These are phyloP conservation scores for Mrakia blollopis DNA, from an alignment of 768 basidiomycete genomes.

Conservation along the genomic window DNA sequence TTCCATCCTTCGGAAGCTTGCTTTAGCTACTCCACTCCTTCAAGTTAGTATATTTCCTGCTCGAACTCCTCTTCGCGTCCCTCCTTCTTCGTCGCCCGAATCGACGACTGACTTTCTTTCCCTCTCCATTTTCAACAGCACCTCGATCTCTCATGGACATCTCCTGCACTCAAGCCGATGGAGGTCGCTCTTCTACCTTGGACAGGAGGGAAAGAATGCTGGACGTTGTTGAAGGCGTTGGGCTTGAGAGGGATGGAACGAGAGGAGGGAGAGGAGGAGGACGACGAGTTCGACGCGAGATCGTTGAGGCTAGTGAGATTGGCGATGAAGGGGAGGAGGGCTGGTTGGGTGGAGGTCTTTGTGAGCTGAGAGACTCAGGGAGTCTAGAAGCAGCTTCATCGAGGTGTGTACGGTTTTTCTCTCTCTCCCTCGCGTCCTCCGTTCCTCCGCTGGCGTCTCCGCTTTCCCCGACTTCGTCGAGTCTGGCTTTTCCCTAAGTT, in stretches of 20 bases:
- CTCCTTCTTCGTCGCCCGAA: neutral
- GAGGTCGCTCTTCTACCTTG: slow-evolving; percentile 1
- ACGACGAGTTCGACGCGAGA: neutral
- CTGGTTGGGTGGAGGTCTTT: slow-evolving; percentile 9
- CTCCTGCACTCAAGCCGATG: neutral
- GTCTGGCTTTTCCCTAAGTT: no score
- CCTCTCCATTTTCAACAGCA: neutral
- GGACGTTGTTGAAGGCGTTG: neutral
- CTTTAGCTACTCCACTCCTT: neutral
- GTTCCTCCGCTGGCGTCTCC: no score
- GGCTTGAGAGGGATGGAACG: neutral
- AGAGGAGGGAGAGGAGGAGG: neutral
- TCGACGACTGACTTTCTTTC: neutral
- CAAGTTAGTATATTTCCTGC: neutral
- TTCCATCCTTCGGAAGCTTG: neutral
- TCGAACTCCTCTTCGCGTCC: neutral
- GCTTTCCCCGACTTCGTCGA: no score
- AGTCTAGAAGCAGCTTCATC: no score
- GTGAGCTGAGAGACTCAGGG: neutral
- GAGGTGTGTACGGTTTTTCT: no score
- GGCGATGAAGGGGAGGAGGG: slow-evolving; percentile 5
- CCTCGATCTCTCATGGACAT: slow-evolving; percentile 6
- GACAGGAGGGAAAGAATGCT: neutral
- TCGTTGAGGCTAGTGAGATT: neutral
- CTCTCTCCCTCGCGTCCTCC: no score